Evolutionary conservation across 768 basidiomycete species (phyloP).

Genomic region (Omphalotus guepiniiformis): DNA sequence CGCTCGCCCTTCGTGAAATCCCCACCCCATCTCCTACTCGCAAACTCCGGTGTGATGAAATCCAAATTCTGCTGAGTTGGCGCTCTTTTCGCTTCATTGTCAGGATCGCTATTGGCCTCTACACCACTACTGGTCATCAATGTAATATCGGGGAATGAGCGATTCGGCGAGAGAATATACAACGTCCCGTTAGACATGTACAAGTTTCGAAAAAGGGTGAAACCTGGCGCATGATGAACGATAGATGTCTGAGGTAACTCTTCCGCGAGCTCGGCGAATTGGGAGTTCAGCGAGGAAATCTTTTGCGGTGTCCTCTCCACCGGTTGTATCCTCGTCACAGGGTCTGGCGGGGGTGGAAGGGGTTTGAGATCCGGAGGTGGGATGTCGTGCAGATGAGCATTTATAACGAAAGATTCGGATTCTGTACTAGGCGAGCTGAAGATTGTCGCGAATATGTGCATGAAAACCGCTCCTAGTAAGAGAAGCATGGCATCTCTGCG

Average conservation of each 20-base stretch:
- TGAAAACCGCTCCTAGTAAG: slow-evolving; percentile 50
- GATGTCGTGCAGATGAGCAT: slow-evolving; percentile 15
- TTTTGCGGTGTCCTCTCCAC: not conserved
- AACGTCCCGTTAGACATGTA: slow-evolving; percentile 86
- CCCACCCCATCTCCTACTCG: slow-evolving; percentile 56
- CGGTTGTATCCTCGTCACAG: not conserved
- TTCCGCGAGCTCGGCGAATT: slow-evolving; percentile 25
- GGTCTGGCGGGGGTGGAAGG: not conserved
- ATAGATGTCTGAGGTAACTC: slow-evolving; percentile 51
- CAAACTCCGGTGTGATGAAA: slow-evolving; percentile 57
- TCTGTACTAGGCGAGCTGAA: slow-evolving; percentile 22
- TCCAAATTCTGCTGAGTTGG: slow-evolving; percentile 63
- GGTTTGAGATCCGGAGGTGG: not conserved
- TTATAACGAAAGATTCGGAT: slow-evolving; percentile 30
- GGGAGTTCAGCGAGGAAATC: not conserved
- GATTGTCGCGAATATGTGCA: slow-evolving; percentile 48
- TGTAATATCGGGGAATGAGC: slow-evolving; percentile 37
- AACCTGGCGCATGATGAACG: slow-evolving; percentile 69
- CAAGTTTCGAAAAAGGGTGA: slow-evolving; percentile 79
- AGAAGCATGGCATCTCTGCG: slow-evolving; percentile 57
- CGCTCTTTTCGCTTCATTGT: slow-evolving; percentile 62
- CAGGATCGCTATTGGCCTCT: slow-evolving; percentile 51
- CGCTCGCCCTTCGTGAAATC: slow-evolving; percentile 21
- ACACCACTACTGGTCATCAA: slow-evolving; percentile 70
- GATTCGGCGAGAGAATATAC: slow-evolving; percentile 44